phyloP scores from a whole-genome alignment of 2,329 filamentous ascomycete genomes.

The Penicillium sp. region DNA sequence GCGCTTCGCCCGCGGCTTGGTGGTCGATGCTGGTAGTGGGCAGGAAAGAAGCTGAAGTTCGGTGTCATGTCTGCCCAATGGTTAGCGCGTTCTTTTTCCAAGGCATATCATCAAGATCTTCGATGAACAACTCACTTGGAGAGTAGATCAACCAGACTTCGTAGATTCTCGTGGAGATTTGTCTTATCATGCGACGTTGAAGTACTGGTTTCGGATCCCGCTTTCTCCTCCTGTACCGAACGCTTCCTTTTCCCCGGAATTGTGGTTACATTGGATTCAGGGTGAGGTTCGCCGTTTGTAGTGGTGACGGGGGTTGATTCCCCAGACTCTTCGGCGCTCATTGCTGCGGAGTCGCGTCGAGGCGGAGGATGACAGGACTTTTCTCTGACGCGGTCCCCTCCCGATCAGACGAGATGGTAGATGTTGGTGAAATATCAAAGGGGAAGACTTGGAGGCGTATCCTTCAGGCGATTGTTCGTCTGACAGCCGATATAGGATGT shows the following conservation, averaged over 20 bases:
- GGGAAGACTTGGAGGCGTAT: slow-evolving; percentile 17
- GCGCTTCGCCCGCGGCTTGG: slow-evolving; percentile 49
- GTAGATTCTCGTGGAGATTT: slow-evolving; percentile 40
- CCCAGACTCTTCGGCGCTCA: slow-evolving; percentile 45
- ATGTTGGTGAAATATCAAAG: slow-evolving; percentile 7
- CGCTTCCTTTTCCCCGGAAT: slow-evolving; percentile 50
- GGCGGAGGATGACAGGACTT: slow-evolving; percentile 15
- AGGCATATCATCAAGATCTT: background rate
- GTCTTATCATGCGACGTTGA: slow-evolving; percentile 34
- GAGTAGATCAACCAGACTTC: slow-evolving; percentile 39
- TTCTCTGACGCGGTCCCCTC: slow-evolving; percentile 21
- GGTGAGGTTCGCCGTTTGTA: slow-evolving; percentile 41
- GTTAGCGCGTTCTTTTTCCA: slow-evolving; percentile 20
- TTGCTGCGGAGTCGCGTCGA: slow-evolving; percentile 33
- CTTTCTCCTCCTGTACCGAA: slow-evolving; percentile 38
- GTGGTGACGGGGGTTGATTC: slow-evolving; percentile 34
- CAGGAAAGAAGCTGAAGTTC: slow-evolving; percentile 48
- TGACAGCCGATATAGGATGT: slow-evolving; percentile 23
- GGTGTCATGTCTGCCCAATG: slow-evolving; percentile 43
- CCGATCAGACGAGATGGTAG: slow-evolving; percentile 7
- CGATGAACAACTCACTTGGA: slow-evolving; percentile 36
- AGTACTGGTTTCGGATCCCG: slow-evolving; percentile 27
- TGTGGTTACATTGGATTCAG: slow-evolving; percentile 34
- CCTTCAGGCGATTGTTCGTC: slow-evolving; percentile 4
- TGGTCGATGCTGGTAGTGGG: slow-evolving; percentile 39